Base-by-base conservation (phyloP, 1,284 basidiomycete species). In the Ustilago curta region DNA sequence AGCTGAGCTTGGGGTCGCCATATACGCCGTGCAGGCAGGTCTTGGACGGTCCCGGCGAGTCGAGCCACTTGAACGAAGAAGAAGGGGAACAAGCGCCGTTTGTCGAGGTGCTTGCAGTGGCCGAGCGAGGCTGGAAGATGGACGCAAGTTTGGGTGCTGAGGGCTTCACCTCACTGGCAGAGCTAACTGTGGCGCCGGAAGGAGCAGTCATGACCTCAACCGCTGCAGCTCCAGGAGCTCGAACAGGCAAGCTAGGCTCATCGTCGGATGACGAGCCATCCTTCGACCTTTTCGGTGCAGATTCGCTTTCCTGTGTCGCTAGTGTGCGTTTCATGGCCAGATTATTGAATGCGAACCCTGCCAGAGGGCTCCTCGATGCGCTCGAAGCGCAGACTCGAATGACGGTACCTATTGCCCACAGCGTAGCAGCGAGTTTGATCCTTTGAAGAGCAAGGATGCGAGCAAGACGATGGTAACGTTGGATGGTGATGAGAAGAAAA, bases 1-100 rank as follows among this genome's bases (percentile, higher is more conserved):
- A 14, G 44, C 39, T 61, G 1, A 63, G 62, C 8, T 39, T 25
- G 0, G 76, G 76, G 4, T 70, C 49, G 31, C 69, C 64, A 25
- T 58, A 78, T 0, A 64, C 49, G 19, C 59, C 73, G 27, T 76
- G 66, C 16, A 78, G 54, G 21, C 76, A 78, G 3, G 58, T 72
- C 19, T 48, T 49, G 18, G 37, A 40, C 9, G 65, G 29, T 6
- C 73, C 73, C 31, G 70, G 37, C 1, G 63, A 51, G 2, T 59
- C 68, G 18, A 76, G 64, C 76, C 76, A 78, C 23, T 59, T 61
- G 12, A 77, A 42, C 14, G 18, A 14, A 1, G 43, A 11, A 5
- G 19, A 9, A 0, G 53, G 53, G 6, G 60, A 51, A 8, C 56
- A 70, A 2, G 55, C 44, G 31, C 50, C 40, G 14, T 50, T 47